A percentile compares a stretch with the other conserved stretches of the same genome.
phyloP scores from a whole-genome alignment of 148 eudicot species.

The Diospyros lotus region DNA sequence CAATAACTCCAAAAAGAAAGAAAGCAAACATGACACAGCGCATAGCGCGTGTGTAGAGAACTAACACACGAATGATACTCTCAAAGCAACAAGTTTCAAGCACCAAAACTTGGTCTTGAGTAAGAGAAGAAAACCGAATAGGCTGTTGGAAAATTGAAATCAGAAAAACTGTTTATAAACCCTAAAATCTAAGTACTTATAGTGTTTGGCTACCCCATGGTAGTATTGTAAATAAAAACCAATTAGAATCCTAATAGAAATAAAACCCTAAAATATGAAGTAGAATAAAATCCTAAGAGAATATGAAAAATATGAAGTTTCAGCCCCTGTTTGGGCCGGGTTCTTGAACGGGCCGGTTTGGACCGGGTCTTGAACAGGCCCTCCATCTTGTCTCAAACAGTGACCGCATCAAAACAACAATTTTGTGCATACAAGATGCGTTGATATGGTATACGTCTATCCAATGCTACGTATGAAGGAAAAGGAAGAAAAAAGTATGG shows the following conservation, averaged over 20 bases:
- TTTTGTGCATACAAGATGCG: conserved; percentile 26
- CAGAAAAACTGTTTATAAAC: too few relatives aligned
- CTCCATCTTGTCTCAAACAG: too few relatives aligned
- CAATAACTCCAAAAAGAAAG: neutral
- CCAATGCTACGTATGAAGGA: neutral
- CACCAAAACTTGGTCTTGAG: neutral
- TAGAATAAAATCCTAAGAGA: too few relatives aligned
- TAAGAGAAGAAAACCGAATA: neutral
- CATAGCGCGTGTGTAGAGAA: neutral
- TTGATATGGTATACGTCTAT: conserved; percentile 8
- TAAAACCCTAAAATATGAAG: too few relatives aligned
- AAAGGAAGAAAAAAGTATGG: too few relatives aligned
- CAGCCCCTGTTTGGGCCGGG: too few relatives aligned
- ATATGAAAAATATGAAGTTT: too few relatives aligned
- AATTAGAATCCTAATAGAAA: too few relatives aligned
- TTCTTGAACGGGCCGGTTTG: neutral
- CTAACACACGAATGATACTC: too few relatives aligned
- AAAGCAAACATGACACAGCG: neutral
- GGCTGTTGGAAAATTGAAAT: too few relatives aligned
- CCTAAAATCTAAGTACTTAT: too few relatives aligned
- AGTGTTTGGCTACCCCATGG: conserved; percentile 3
- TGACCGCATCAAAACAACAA: conserved; percentile 66
- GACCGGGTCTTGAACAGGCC: conserved; percentile 34
- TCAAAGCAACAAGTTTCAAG: too few relatives aligned
- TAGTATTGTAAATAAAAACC: conserved; percentile 28